Percentiles rank a stretch among this genome's conserved stretches.
Evolutionary conservation across 495 filamentous ascomycete genomes (phyloP).

Genomic region (Penicillium bovifimosum): DNA sequence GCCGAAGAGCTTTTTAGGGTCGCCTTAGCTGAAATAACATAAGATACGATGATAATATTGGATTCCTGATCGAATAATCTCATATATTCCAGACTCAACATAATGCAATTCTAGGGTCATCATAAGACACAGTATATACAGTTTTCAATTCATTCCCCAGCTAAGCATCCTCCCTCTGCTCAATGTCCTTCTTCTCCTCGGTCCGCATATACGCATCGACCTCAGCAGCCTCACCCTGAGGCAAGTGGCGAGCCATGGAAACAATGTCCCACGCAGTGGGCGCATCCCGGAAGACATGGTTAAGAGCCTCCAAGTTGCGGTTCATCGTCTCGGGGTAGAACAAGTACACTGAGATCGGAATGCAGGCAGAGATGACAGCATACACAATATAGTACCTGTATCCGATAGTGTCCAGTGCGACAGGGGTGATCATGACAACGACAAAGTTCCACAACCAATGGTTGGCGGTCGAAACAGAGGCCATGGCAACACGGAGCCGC

Average conservation of each 20-base stretch:
- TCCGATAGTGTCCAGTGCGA: conserved; percentile 45
- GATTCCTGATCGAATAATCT: not conserved
- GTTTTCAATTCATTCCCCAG: not conserved
- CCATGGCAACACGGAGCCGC: conserved; percentile 46
- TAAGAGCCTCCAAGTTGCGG: conserved; percentile 19
- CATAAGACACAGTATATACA: conserved; percentile 4
- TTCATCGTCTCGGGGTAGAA: conserved; percentile 55
- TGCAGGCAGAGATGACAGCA: conserved; percentile 22
- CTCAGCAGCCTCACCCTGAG: conserved; percentile 16
- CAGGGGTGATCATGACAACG: conserved; percentile 53
- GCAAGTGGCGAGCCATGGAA: conserved; percentile 18
- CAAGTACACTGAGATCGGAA: conserved; percentile 49
- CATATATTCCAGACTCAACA: not conserved
- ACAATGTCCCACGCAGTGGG: conserved; percentile 18
- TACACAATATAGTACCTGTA: conserved; percentile 57
- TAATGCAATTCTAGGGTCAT: not conserved
- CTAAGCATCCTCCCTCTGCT: conserved; percentile 12
- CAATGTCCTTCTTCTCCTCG: conserved; percentile 9
- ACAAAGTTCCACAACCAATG: conserved; percentile 45
- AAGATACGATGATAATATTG: not conserved
- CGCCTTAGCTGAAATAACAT: no score
- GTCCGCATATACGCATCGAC: conserved; percentile 8
- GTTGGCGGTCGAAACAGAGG: conserved; percentile 44
- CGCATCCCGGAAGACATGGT: conserved; percentile 19
- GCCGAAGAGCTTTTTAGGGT: no score